Evolutionary conservation across 116 monocot genomes (phyloP).

Genomic region (Papilionanthe hybrid): DNA sequence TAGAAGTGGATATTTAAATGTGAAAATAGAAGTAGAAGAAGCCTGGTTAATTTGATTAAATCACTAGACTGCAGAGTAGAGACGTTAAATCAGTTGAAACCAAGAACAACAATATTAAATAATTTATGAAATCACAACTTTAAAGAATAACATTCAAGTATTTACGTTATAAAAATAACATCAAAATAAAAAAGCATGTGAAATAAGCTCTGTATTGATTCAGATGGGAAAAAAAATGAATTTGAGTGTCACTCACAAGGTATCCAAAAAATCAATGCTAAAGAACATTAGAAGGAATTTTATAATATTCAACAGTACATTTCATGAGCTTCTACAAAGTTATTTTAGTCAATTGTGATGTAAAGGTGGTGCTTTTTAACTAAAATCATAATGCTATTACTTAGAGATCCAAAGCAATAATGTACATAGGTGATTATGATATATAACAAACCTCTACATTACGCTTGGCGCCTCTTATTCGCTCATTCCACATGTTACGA

Average conservation of each 20-base stretch:
- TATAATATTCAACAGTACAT: neutral
- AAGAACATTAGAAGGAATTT: neutral
- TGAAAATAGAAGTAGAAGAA: neutral
- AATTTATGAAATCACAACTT: no score
- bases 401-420: neutral
- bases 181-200: no score
- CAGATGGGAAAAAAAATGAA: neutral
- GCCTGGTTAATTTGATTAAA: neutral
- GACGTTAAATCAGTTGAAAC: no score
- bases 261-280: neutral
- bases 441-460: slow-evolving; percentile 76
- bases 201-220: neutral
- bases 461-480: slow-evolving; percentile 80
- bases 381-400: neutral
- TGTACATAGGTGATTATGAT: neutral
- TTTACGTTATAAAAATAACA: no score
- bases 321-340: neutral
- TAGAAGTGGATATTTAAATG: neutral
- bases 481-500: slow-evolving; percentile 99
- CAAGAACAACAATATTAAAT: no score
- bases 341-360: neutral
- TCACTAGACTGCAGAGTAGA: neutral
- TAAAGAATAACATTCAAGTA: no score
- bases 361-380: neutral
- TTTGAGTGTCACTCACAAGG: neutral